A percentile compares a stretch with the other conserved stretches of the same genome.
phyloP scores from a whole-genome alignment of 1,284 basidiomycete genomes.

The Fomitopsis palustris region DNA sequence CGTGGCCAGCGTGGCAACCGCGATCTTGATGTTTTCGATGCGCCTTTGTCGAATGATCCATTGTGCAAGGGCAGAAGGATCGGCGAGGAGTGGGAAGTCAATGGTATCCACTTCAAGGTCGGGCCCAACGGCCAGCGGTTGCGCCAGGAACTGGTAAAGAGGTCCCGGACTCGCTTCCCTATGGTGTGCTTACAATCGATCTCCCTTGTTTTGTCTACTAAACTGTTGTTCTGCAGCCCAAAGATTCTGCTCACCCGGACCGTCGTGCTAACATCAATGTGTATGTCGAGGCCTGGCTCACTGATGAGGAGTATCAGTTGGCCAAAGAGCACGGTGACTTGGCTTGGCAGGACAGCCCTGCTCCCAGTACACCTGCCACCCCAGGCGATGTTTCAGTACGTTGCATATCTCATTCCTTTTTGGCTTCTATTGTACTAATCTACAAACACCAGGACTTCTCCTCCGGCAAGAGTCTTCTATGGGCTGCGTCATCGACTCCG shows the following conservation, averaged over 20 bases:
- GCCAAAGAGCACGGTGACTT: conserved; percentile 59
- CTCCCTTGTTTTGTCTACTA: conserved; percentile 6
- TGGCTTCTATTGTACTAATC: conserved; percentile 6
- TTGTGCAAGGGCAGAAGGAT: conserved; percentile 52
- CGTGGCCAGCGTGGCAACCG: conserved; percentile 34
- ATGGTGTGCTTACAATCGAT: conserved; percentile 52
- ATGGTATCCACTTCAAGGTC: conserved; percentile 67
- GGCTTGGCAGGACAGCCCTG: conserved; percentile 57
- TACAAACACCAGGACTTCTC: conserved; percentile 28
- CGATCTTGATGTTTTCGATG: conserved; percentile 24
- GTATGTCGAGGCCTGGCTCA: conserved; percentile 71
- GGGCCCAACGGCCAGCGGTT: conserved; percentile 66
- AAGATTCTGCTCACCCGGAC: conserved; percentile 75
- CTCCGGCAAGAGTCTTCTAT: conserved; percentile 44
- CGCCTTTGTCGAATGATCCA: conserved; percentile 42
- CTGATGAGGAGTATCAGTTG: conserved; percentile 65
- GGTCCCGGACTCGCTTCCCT: conserved; percentile 58
- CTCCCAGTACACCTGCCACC: conserved; percentile 37
- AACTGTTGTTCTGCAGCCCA: conserved; percentile 45
- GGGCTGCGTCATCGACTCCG: conserved; percentile 33
- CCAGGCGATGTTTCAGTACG: conserved; percentile 30
- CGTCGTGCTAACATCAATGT: conserved; percentile 61
- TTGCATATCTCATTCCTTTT: background rate
- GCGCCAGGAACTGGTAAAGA: conserved; percentile 65
- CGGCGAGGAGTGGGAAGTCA: conserved; percentile 73